These are phyloP conservation scores for Ogataea trehaloabstinens DNA, from an alignment of 805 yeast species.

Conservation along the genomic window DNA sequence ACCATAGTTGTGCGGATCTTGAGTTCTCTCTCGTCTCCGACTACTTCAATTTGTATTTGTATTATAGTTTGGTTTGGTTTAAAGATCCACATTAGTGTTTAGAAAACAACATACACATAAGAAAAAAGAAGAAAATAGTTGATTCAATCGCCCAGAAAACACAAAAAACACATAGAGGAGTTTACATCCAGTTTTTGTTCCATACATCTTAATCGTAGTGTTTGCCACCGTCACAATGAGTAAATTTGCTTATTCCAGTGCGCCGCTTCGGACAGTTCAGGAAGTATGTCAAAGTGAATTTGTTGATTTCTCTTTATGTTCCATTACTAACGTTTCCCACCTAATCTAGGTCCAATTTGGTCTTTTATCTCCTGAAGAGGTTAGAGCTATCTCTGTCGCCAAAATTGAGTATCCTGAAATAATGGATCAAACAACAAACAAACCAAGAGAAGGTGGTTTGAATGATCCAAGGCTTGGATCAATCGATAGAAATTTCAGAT, in stretches of 20 bases:
- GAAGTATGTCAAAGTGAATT: slow-evolving; percentile 56
- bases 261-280: slow-evolving; percentile 94
- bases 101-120: slow-evolving; percentile 2
- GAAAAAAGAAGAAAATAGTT: slow-evolving; percentile 12
- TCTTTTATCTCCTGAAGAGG: slow-evolving; percentile 94
- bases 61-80: slow-evolving; percentile 13
- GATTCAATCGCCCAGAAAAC: slow-evolving; percentile 3
- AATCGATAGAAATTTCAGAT: slow-evolving; percentile 93
- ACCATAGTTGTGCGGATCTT: slow-evolving; percentile 3
- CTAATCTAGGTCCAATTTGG: slow-evolving; percentile 87
- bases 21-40: not conserved
- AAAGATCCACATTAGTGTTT: slow-evolving; percentile 4
- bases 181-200: not conserved
- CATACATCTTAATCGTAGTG: slow-evolving; percentile 6
- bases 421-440: slow-evolving; percentile 96
- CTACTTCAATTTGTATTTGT: slow-evolving; percentile 9
- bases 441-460: slow-evolving; percentile 94
- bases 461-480: slow-evolving; percentile 97
- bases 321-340: slow-evolving; percentile 4
- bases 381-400: slow-evolving; percentile 95
- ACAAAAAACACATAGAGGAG: slow-evolving; percentile 4
- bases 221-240: slow-evolving; percentile 26
- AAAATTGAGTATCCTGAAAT: slow-evolving; percentile 98
- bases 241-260: slow-evolving; percentile 90
- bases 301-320: slow-evolving; percentile 8